Evolutionary conservation across 1,284 basidiomycete genomes (phyloP).

Genomic region (Ganoderma resinaceum): DNA sequence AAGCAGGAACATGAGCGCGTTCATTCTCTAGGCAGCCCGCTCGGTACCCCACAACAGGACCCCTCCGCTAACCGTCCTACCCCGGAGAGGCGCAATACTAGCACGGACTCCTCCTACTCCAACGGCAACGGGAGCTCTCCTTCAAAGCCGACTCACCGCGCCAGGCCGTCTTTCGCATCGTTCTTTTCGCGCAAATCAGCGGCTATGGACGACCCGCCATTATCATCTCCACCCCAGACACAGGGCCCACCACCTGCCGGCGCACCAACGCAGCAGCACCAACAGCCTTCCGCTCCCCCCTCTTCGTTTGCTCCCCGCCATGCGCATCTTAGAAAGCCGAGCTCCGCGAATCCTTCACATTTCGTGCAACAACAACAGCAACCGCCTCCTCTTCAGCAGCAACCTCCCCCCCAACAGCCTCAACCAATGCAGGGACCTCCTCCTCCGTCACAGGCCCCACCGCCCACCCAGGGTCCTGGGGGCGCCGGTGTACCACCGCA

Average conservation of each 20-base stretch:
- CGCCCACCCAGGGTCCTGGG: conserved; percentile 13
- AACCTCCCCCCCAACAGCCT: conserved; percentile 1
- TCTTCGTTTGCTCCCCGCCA: neutral
- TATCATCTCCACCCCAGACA: conserved; percentile 10
- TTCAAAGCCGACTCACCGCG: conserved; percentile 23
- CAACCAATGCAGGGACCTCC: neutral
- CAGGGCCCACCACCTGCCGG: conserved; percentile 3
- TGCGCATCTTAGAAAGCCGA: neutral
- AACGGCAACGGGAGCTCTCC: conserved; percentile 16
- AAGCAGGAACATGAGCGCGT: conserved; percentile 35
- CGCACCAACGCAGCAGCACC: conserved; percentile 8
- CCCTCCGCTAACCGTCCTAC: conserved; percentile 11
- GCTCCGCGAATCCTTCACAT: neutral
- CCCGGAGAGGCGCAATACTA: conserved; percentile 16
- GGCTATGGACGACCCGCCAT: conserved; percentile 15
- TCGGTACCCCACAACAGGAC: conserved; percentile 15
- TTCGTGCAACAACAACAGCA: conserved; percentile 1
- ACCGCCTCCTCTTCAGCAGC: neutral
- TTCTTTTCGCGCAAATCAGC: conserved; percentile 31
- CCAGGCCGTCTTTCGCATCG: conserved; percentile 28
- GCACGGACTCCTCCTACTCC: conserved; percentile 15
- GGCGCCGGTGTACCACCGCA: conserved; percentile 17
- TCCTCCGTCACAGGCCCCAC: conserved; percentile 4
- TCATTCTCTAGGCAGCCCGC: conserved; percentile 28
- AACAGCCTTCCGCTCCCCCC: neutral